Conservation (phyloP, 495 filamentous ascomycete species). For the Hypoxylon trugodes region DNA sequence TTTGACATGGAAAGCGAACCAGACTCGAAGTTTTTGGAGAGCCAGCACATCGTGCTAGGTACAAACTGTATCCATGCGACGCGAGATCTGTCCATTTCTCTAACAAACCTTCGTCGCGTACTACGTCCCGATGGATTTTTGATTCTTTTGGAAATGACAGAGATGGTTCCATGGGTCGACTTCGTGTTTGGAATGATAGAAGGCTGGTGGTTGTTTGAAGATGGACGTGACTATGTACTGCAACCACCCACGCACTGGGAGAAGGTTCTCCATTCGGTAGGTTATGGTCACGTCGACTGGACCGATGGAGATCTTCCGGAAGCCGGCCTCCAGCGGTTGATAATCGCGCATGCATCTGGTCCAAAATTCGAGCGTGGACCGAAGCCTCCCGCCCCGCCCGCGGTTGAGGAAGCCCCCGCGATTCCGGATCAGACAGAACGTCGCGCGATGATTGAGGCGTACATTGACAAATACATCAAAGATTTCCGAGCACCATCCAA, state of each 20-base stretch:
- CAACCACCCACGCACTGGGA: conserved; percentile 49
- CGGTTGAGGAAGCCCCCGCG: background rate
- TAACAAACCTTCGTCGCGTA: conserved; percentile 42
- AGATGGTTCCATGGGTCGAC: conserved; percentile 51
- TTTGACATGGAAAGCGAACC: conserved; percentile 53
- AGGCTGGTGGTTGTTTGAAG: conserved; percentile 63
- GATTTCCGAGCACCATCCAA: too few relatives aligned
- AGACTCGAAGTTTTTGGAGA: conserved; percentile 38
- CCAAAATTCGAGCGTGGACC: background rate
- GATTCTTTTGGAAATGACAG: conserved; percentile 56
- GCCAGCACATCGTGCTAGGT: conserved; percentile 52
- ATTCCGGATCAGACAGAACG: background rate
- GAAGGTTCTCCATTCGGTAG: conserved; percentile 45
- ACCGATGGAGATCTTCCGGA: conserved; percentile 54
- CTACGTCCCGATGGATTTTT: conserved; percentile 55
- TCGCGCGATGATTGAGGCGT: too few relatives aligned
- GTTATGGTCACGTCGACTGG: conserved; percentile 58
- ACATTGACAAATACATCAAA: background rate
- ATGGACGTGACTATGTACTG: conserved; percentile 55
- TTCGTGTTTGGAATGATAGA: conserved; percentile 59
- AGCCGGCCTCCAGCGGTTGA: conserved; percentile 48
- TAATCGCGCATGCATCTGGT: conserved; percentile 55
- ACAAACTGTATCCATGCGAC: conserved; percentile 62
- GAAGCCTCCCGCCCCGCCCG: background rate
- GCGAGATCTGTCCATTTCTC: conserved; percentile 34